Evolutionary conservation across 345 rosid genomes (phyloP), one percentile per base, ranked within the genome.

Genomic region (Pistacia atlantica): DNA sequence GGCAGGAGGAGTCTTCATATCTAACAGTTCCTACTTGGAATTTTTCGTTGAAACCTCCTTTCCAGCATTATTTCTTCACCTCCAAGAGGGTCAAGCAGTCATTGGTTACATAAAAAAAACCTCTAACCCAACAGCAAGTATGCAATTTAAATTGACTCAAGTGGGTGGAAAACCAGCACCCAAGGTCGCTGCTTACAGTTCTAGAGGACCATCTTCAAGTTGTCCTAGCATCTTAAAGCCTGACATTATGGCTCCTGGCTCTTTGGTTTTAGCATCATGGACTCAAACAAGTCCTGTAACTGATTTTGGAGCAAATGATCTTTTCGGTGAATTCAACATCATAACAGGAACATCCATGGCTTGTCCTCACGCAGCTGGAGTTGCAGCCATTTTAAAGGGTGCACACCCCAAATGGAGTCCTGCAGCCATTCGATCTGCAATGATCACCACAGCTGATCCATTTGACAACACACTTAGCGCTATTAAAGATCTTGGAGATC

Each of bases 301-400:
- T 17, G 20, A 11, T 18, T 63, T 79, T 22, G 63, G 77, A 37
- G n/a, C 58, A 31, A 20, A 49, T 45, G 49, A 12, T 49, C 45
- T 71, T 72, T 83, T 73, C 18, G 83, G 65, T 70, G 71, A 78
- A 69, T 86, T 82, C 68, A 80, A 81, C 78, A 76, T 90, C 58
- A 64, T 82, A 72, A 86, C 89, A 1, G 93, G 90, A 28, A 86
- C 88, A 8, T 88, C 88, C 67, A 90, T 88, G 90, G 84, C 90
- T 37, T 88, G 89, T 59, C 90, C 90, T 12, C 93, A 90, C 75
- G 79, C 81, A 18, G 78, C 91, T 8, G 90, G 89, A 11, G 76
- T 90, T 61, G 93, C 87, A 14, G 90, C 91, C 8, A 82, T 88
- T 62, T 73, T 86, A 11, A 88, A 82, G 82, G 86, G 71, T 17